Percentiles rank a stretch among this genome's conserved stretches.
phyloP scores from a whole-genome alignment of 495 filamentous ascomycete species.

The Aspergillus egyptiacus region DNA sequence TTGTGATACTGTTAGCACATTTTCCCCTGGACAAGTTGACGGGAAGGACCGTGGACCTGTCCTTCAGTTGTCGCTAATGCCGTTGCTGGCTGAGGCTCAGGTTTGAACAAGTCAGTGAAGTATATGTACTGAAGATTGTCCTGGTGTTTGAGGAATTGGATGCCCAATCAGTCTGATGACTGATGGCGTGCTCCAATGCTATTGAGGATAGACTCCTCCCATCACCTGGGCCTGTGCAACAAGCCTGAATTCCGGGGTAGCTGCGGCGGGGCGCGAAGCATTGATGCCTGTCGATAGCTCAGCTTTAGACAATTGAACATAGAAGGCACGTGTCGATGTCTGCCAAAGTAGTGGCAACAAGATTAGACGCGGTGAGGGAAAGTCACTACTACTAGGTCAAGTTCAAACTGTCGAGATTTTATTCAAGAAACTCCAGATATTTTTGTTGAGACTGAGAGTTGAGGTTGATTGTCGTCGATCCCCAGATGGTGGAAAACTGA shows the following conservation, averaged over 20 bases:
- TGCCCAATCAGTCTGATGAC: neutral
- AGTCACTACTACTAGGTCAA: neutral
- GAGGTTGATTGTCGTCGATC: neutral
- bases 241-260: neutral
- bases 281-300: neutral
- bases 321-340: neutral
- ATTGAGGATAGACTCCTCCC: neutral
- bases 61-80: too few relatives aligned
- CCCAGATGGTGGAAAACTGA: slow-evolving; percentile 4
- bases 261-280: neutral
- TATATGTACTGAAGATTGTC: too few relatives aligned
- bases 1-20: too few relatives aligned
- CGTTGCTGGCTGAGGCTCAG: too few relatives aligned
- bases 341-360: neutral
- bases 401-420: neutral
- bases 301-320: neutral
- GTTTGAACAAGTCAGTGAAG: too few relatives aligned
- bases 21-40: too few relatives aligned
- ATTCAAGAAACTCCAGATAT: neutral
- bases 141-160: too few relatives aligned
- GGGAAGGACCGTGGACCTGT: too few relatives aligned
- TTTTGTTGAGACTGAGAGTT: neutral
- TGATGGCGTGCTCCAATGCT: slow-evolving; percentile 8
- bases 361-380: neutral
- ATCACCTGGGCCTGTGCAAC: neutral